Conservation (phyloP, 1,139 yeast genomes). For the Kodamaea plutei region DNA sequence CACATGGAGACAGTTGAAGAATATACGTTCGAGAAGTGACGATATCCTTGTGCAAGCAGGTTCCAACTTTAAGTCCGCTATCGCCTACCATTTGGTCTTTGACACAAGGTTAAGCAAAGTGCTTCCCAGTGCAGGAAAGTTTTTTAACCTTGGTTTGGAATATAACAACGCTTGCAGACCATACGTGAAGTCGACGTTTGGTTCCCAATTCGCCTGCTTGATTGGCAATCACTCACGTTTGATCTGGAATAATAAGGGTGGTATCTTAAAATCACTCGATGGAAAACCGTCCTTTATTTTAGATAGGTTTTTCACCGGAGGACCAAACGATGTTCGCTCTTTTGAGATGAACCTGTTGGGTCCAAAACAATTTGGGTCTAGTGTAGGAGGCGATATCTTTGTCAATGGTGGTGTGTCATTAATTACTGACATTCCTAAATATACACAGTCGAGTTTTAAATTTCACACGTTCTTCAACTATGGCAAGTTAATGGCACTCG, state of each 20-base stretch:
- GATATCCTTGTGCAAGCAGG: conserved; percentile 50
- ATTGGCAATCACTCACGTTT: conserved; percentile 16
- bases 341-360: conserved; percentile 80
- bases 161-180: conserved; percentile 31
- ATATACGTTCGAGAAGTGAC: conserved; percentile 33
- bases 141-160: conserved; percentile 55
- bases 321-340: conserved; percentile 80
- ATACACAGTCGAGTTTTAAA: conserved; percentile 60
- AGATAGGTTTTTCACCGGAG: conserved; percentile 56
- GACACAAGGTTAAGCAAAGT: conserved; percentile 57
- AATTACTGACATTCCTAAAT: conserved; percentile 61
- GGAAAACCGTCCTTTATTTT: conserved; percentile 50
- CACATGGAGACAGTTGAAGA: conserved; percentile 56
- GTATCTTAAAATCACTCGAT: conserved; percentile 42
- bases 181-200: conserved; percentile 46
- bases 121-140: conserved; percentile 57
- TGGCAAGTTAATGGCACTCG: conserved; percentile 57
- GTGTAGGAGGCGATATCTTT: conserved; percentile 81
- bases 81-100: conserved; percentile 46
- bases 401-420: conserved; percentile 68
- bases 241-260: conserved; percentile 46
- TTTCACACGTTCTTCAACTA: conserved; percentile 69
- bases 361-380: conserved; percentile 59
- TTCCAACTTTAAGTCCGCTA: conserved; percentile 53
- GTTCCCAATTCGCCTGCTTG: conserved; percentile 39